Conservation (phyloP, 805 yeast genomes). For the Candida railenensis region DNA sequence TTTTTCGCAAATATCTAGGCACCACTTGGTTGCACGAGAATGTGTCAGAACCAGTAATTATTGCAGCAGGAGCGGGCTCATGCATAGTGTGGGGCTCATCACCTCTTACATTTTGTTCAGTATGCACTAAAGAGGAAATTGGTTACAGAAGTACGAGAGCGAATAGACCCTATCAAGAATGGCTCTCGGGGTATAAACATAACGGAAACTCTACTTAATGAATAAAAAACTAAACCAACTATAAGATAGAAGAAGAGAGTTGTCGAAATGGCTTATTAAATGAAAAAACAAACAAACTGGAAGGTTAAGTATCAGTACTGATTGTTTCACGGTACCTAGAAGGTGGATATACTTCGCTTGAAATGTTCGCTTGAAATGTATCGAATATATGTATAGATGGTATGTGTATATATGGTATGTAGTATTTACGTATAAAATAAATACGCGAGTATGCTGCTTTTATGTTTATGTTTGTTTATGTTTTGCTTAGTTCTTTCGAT, state of each 20-base stretch:
- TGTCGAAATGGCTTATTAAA: too few species aligned
- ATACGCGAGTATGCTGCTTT: conserved; percentile 1
- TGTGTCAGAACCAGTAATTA: background rate
- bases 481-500: background rate
- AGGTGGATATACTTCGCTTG: too few species aligned
- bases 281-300: too few species aligned
- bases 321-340: too few species aligned
- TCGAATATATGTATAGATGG: too few species aligned
- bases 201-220: too few species aligned
- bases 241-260: too few species aligned
- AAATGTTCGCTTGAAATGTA: too few species aligned
- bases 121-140: background rate
- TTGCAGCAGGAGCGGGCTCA: background rate
- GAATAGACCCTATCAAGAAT: background rate
- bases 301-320: too few species aligned
- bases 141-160: background rate
- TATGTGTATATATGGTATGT: background rate
- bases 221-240: too few species aligned
- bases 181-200: too few species aligned
- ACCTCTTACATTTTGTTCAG: background rate
- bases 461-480: background rate
- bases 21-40: background rate
- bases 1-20: background rate
- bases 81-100: background rate
- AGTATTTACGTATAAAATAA: background rate